Evolutionary conservation across 1,139 yeast genomes (phyloP), one percentile per base, ranked within the genome.

Genomic region (Geotrichum candidum): DNA sequence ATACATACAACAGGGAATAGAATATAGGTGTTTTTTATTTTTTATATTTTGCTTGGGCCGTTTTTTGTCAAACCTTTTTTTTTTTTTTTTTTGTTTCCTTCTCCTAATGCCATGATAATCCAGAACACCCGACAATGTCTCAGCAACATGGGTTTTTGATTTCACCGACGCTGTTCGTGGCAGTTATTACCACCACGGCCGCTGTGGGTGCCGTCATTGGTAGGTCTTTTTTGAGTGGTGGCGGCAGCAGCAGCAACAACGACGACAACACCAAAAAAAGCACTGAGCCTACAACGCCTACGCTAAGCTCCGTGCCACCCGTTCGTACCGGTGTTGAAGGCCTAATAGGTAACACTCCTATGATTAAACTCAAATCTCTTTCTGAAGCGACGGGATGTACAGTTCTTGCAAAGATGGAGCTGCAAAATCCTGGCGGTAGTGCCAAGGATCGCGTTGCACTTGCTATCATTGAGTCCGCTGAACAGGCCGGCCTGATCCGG

Each of bases 391-490:
- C 97, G 0, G 96, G 96, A 0, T 87, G 96, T 71, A 85, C 87
- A 57, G 84, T 94, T 10, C 89, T 85, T 69, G 98, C 96, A 62
- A 94, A 94, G 72, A 75, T 92, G 65, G 99, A 94, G 74, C 77
- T 90, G 63, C 77, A 82, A 68, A 94, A 94, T 70, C 98, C 98
- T 0, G 99, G 96, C 25, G 98, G 98, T 0, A 88, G 96, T 58
- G 96, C 97, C 48, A 94, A 94, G 71, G 99, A 94, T 71, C 78
- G 99, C 61, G 96, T 94, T 51, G 99, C 98, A 1, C 79, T 90
- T 58, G 88, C 96, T 1, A 88, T 94, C 67, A 87, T 92, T 41
- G 76, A 83, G 60, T 83, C 82, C 23, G 88, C 89, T 61, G 97
- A 90, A 73, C 61, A 67, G 13, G 66, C 70, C 53, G 95, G 94